Evolutionary conservation across 225 moss, liverwort and hornwort genomes (phyloP).

Genomic region (Pleurozium schreberi): DNA sequence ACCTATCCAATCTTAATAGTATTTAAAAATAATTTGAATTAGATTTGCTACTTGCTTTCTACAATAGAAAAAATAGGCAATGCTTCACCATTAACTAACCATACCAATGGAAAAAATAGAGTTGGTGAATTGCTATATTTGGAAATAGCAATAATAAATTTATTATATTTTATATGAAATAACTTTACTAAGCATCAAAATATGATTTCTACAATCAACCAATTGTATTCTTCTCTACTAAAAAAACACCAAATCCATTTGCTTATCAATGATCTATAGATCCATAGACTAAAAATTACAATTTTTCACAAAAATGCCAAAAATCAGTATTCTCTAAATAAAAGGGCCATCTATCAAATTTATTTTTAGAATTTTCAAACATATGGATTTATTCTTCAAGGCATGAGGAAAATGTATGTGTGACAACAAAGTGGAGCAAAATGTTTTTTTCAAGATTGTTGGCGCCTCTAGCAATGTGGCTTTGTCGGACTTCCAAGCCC

Average conservation of each 20-base stretch:
- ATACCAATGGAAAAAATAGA: too few species aligned
- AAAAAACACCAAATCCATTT: background rate
- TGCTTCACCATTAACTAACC: too few species aligned
- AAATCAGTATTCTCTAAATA: background rate
- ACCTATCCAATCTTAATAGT: too few species aligned
- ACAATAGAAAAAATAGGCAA: too few species aligned
- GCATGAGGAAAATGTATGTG: background rate
- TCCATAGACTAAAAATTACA: background rate
- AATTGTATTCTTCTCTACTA: background rate
- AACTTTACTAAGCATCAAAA: too few species aligned
- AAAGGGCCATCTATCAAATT: background rate
- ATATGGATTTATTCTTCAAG: accelerated
- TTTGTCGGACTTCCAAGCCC: accelerated
- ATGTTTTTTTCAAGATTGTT: background rate
- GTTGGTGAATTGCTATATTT: too few species aligned
- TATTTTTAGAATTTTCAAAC: accelerated
- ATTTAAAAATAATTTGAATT: too few species aligned
- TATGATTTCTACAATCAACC: too few species aligned
- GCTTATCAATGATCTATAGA: too few species aligned
- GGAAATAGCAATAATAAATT: too few species aligned
- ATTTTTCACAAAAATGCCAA: background rate
- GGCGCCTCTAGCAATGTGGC: accelerated
- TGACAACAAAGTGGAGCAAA: background rate
- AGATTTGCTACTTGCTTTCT: too few species aligned
- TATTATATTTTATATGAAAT: too few species aligned